phyloP scores from a whole-genome alignment of 192 early-diverging fungal genomes.

The Coemansia sp. region DNA sequence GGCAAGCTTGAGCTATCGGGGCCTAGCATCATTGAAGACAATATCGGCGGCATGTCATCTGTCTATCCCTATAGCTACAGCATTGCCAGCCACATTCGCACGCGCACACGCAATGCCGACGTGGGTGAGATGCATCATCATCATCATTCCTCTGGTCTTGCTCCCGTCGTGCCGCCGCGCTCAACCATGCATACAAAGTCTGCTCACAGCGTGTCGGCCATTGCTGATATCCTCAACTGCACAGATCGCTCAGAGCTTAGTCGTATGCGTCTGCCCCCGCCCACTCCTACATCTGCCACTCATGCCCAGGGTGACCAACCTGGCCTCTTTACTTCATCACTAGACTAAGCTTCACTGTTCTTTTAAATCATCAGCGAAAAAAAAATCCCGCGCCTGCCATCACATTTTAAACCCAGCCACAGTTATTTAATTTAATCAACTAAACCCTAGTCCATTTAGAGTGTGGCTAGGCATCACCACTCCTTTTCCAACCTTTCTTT shows the following conservation, averaged over 20 bases:
- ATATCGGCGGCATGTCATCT: constrained; percentile 46
- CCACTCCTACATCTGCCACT: constrained; percentile 40
- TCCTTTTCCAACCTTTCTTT: too few relatives aligned
- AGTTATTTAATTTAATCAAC: too few relatives aligned
- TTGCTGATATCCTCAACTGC: constrained; percentile 58
- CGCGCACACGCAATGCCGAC: constrained; percentile 30
- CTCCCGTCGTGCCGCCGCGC: constrained; percentile 19
- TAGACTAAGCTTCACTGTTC: constrained; percentile 23
- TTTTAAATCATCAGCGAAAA: too few relatives aligned
- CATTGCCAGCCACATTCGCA: constrained; percentile 56
- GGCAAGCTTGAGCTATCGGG: constrained; percentile 24
- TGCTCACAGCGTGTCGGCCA: constrained; percentile 55
- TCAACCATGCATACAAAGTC: constrained; percentile 44
- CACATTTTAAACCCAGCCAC: too few relatives aligned
- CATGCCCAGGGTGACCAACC: constrained; percentile 39
- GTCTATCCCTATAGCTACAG: constrained; percentile 57
- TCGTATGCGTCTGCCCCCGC: constrained; percentile 54
- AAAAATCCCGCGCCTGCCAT: too few relatives aligned
- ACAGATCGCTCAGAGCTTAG: constrained; percentile 57
- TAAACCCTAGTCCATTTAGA: too few relatives aligned
- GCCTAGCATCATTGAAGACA: constrained; percentile 43
- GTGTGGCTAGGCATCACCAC: too few relatives aligned
- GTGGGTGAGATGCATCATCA: not conserved
- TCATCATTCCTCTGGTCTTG: constrained; percentile 16
- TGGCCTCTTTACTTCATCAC: constrained; percentile 25